Conservation (phyloP, 2,329 filamentous ascomycete species). For the Fusarium sp. region DNA sequence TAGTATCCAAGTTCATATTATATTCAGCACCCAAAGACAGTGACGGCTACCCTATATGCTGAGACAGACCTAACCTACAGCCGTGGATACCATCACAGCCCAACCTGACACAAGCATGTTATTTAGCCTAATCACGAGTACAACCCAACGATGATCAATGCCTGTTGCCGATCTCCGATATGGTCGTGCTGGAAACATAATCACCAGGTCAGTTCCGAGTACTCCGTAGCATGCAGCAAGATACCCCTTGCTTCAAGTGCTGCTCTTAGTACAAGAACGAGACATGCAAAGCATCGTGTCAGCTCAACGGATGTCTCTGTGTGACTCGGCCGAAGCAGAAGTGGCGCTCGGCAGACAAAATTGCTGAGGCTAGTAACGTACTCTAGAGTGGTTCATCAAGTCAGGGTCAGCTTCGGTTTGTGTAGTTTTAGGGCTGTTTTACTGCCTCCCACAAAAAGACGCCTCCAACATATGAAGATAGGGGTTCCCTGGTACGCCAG, state of each 20-base stretch:
- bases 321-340: conserved; percentile 22
- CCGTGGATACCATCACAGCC: background rate
- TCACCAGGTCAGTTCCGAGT: background rate
- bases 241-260: background rate
- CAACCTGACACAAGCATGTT: background rate
- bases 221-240: background rate
- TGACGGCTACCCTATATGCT: conserved; percentile 20
- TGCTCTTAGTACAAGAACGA: background rate
- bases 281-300: background rate
- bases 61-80: background rate
- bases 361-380: background rate
- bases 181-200: background rate
- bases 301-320: conserved; percentile 3
- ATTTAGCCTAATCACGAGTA: conserved; percentile 23
- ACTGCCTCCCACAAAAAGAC: conserved; percentile 21
- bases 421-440: conserved; percentile 21
- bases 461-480: conserved; percentile 18
- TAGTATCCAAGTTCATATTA: no score
- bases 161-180: conserved; percentile 34
- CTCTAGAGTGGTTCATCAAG: conserved; percentile 1
- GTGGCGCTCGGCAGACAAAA: conserved; percentile 10
- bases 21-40: no score
- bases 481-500: conserved; percentile 6
- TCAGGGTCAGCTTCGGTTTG: conserved; percentile 12
- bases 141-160: conserved; percentile 22